Evolutionary conservation across 2,329 filamentous ascomycete species (phyloP), one percentile per base, ranked within the genome.

Genomic region (Pseudogymnoascus sp.): DNA sequence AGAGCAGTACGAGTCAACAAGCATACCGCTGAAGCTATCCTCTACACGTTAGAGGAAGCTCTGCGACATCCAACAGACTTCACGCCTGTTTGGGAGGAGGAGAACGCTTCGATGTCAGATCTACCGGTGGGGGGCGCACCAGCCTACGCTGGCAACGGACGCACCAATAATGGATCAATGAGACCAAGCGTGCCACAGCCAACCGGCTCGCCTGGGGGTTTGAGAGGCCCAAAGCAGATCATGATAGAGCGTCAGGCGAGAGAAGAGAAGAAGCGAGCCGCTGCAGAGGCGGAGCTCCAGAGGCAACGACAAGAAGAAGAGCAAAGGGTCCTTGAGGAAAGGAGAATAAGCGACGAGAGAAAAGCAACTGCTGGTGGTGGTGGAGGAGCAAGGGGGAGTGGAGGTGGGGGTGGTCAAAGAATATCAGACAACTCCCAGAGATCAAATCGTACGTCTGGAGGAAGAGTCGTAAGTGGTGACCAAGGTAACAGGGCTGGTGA

Each of bases 31-130:
- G 90, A 89, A 75, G 93, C 95, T 38, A 93, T 99, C 73, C 88
- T 96, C 70, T 97, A 90, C 80, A 87, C 92, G 38, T 85, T 97
- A 64, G 93, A 97, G 79, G 91, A 96, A 79, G 91, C 91, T 38
- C 83, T 97, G 69, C 89, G 93, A 69, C 84, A 88, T 56, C 92
- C 93, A 1, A 84, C 91, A 68, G 80, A 86, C 59, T 96, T 97
- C 77, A 96, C 92, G 7, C 83, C 89, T 23, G 92, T 96, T 76
- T 78, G 88, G 69, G 83, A 88, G 66, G 95, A 99, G 81, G 90
- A 96, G 79, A 89, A 90, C 83, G 90, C 93, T 69, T 85, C 86
- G 71, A 97, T 99, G 93, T 89, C 93, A 70, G 93, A 96, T 75
- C 81, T 96, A 70, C 82, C 85, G 72, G 84, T 85, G 73, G 80